Percentiles rank a stretch among this genome's conserved stretches.
Conservation (phyloP, 2,329 filamentous ascomycete genomes). For the Ceratocystiopsis sp. region DNA sequence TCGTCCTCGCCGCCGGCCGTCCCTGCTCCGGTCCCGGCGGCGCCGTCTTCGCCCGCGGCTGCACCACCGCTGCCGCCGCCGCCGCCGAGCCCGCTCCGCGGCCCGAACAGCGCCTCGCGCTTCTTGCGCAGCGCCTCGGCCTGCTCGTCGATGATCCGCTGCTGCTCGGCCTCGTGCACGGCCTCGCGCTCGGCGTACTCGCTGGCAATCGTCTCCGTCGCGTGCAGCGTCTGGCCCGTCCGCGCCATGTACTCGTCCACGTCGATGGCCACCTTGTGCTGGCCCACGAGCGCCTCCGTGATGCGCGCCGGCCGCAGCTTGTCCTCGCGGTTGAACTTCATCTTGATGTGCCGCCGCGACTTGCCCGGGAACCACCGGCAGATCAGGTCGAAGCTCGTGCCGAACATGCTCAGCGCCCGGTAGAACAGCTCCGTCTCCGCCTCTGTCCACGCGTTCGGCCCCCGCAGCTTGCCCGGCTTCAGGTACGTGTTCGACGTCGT, state of each 20-base stretch:
- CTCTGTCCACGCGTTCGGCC: slow-evolving; percentile 52
- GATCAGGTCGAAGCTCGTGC: slow-evolving; percentile 72
- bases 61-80: slow-evolving; percentile 11
- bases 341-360: slow-evolving; percentile 57
- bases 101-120: slow-evolving; percentile 29
- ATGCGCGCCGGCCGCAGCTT: slow-evolving; percentile 45
- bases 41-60: background rate
- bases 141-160: slow-evolving; percentile 29
- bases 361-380: slow-evolving; percentile 56
- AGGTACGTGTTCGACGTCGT: slow-evolving; percentile 54
- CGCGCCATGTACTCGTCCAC: slow-evolving; percentile 42
- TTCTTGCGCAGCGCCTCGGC: slow-evolving; percentile 29
- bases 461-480: slow-evolving; percentile 41
- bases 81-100: slow-evolving; percentile 3
- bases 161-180: slow-evolving; percentile 27
- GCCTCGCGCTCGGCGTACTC: slow-evolving; percentile 27
- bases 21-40: background rate
- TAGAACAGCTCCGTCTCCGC: slow-evolving; percentile 62
- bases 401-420: slow-evolving; percentile 56
- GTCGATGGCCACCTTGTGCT: slow-evolving; percentile 39
- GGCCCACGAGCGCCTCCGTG: slow-evolving; percentile 43
- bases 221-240: slow-evolving; percentile 35
- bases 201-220: slow-evolving; percentile 36
- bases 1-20: background rate
- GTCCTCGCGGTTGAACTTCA: slow-evolving; percentile 72